Evolutionary conservation across 352 stramenopile genomes (phyloP), one percentile per base, ranked within the genome.

Genomic region (Blastocystis sp.): DNA sequence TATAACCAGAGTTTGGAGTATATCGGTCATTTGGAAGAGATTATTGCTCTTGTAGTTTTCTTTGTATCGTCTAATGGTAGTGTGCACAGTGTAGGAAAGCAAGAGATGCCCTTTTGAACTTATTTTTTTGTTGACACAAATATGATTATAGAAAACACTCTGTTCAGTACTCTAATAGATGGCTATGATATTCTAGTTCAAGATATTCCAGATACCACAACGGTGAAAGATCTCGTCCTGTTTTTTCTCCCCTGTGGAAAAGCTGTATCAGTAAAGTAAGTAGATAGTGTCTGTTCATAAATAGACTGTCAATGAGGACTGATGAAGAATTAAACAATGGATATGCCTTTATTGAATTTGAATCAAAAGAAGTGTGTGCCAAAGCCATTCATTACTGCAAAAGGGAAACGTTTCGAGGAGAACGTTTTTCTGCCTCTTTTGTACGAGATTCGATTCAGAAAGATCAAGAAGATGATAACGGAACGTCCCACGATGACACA

Each of bases 331-430:
- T 63, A 9, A 79, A 79, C 41, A 79, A 79, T 50, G 68, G 68
- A 16, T 79, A 79, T 79, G 68, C 34, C 20, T 79, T 79, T 79
- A 20, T 79, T 8, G 68, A 79, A 43, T 79, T 79, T 62, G 30
- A 20, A 8, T 63, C 41, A 55, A 34, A 24, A 30, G 68, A 79
- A 63, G 68, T 63, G 24, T 79, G 68, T 24, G 62, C 41, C 7
- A 56, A 62, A 56, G 68, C 68, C 18, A 16, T 62, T 39, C 37
- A 56, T 18, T 62, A 63, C 43, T 79, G 68, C 68, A 79, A 56
- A 34, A 39, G 37, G 62, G 68, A 79, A 41, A 59, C 37, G 24
- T 79, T 79, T 34, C 16, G 68, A 7, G 68, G 43, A 56, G 16
- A 56, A 8, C 20, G 47, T 16, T 62, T 79, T 39, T 62, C 18